Conservation (phyloP, 1,139 yeast species). For the Meyerozyma athensensis region DNA sequence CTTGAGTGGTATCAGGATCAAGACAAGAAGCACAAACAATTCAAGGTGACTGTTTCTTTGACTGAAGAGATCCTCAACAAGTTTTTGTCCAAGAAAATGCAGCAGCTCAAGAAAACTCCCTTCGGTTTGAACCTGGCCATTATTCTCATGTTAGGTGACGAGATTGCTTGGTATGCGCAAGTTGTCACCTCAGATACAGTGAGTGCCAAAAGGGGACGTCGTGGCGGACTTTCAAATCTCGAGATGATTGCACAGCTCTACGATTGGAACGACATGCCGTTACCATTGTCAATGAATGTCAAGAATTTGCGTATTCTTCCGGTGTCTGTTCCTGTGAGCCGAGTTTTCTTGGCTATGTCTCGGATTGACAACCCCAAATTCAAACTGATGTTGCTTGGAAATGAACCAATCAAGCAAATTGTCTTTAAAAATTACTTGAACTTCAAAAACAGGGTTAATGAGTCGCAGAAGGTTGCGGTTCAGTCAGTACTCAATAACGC, state of each 20-base stretch:
- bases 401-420: constrained; percentile 55
- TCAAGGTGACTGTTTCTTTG: constrained; percentile 30
- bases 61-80: constrained; percentile 37
- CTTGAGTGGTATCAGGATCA: constrained; percentile 53
- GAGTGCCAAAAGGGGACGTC: constrained; percentile 12
- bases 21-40: constrained; percentile 38
- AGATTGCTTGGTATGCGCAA: constrained; percentile 38
- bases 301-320: constrained; percentile 49
- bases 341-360: constrained; percentile 63
- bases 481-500: constrained; percentile 66
- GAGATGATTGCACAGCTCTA: constrained; percentile 49
- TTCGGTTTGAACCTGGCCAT: constrained; percentile 44
- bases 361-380: constrained; percentile 54
- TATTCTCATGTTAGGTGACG: constrained; percentile 37
- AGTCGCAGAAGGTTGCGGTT: constrained; percentile 62
- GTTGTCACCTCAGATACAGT: constrained; percentile 43
- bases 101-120: constrained; percentile 42
- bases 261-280: constrained; percentile 50
- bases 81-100: constrained; percentile 40
- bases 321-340: constrained; percentile 56
- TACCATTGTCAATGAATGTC: constrained; percentile 42
- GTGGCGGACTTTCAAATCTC: constrained; percentile 20
- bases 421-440: constrained; percentile 51
- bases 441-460: constrained; percentile 48
- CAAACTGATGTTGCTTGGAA: constrained; percentile 54